A percentile compares a stretch with the other conserved stretches of the same genome.
Conservation (phyloP, 1,284 basidiomycete genomes). For the Pisolithus thermaeus region DNA sequence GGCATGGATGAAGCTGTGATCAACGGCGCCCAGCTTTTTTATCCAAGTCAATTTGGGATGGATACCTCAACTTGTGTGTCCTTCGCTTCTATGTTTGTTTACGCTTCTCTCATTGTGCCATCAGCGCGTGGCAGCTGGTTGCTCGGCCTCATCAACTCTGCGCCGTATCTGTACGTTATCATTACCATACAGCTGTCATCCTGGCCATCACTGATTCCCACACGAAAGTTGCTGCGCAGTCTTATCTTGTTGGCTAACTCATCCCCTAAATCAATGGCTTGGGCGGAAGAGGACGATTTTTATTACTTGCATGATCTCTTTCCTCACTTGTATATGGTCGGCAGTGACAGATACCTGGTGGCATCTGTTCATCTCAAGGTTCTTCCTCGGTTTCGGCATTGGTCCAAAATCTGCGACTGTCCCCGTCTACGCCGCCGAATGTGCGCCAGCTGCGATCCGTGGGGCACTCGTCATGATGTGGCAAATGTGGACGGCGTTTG, state of each 20-base stretch:
- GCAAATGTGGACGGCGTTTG: constrained; percentile 58
- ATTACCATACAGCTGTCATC: background rate
- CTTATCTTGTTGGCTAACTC: constrained; percentile 59
- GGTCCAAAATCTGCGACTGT: constrained; percentile 61
- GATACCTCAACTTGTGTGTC: constrained; percentile 25
- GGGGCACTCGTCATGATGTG: constrained; percentile 69
- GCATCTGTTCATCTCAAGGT: constrained; percentile 42
- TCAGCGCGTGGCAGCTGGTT: constrained; percentile 36
- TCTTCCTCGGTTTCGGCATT: constrained; percentile 64
- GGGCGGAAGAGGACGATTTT: constrained; percentile 75
- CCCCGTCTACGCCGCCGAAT: constrained; percentile 57
- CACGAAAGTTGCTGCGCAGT: constrained; percentile 40
- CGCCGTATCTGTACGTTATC: constrained; percentile 36
- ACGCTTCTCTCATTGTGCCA: constrained; percentile 12
- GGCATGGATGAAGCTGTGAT: constrained; percentile 69
- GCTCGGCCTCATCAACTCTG: constrained; percentile 42
- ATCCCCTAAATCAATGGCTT: constrained; percentile 37
- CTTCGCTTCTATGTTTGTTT: constrained; percentile 7
- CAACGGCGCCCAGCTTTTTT: constrained; percentile 71
- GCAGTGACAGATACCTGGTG: constrained; percentile 60
- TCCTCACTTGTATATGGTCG: constrained; percentile 57
- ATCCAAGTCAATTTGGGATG: constrained; percentile 60
- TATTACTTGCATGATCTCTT: constrained; percentile 48
- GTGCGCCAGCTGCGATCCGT: constrained; percentile 56
- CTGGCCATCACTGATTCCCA: background rate